Evolutionary conservation across 768 basidiomycete genomes (phyloP).

Genomic region (Suillus decipiens): DNA sequence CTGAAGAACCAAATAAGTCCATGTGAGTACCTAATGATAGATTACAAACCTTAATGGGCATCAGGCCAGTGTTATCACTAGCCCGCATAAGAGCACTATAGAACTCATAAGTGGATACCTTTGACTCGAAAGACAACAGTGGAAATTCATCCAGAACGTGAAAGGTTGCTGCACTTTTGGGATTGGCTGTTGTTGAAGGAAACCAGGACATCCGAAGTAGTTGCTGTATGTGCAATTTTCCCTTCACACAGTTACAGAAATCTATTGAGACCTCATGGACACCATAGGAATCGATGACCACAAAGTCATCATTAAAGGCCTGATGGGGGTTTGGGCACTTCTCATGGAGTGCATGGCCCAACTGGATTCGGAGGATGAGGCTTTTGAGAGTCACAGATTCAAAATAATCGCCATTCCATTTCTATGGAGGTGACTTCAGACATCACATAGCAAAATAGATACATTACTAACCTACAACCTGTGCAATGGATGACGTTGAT

Average conservation of each 20-base stretch:
- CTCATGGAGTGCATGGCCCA: conserved; percentile 20
- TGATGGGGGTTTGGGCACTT: conserved; percentile 13
- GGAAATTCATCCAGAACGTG: conserved; percentile 26
- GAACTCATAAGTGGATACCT: conserved; percentile 30
- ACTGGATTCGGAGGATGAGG: conserved; percentile 22
- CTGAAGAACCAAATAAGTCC: too few relatives aligned
- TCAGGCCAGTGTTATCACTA: conserved; percentile 28
- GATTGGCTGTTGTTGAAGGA: conserved; percentile 9
- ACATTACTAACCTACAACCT: too few relatives aligned
- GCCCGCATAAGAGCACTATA: conserved; percentile 25
- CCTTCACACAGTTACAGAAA: conserved; percentile 17
- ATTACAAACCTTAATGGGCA: conserved; percentile 2
- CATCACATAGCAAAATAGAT: too few relatives aligned
- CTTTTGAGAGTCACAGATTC: conserved; percentile 17
- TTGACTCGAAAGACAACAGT: conserved; percentile 30
- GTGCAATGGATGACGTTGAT: too few relatives aligned
- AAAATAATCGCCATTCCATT: conserved; percentile 12
- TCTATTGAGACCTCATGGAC: conserved; percentile 22
- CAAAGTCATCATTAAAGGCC: conserved; percentile 16
- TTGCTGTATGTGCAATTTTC: conserved; percentile 7
- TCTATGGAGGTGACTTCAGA: too few relatives aligned
- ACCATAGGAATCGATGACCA: conserved; percentile 25
- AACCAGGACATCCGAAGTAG: conserved; percentile 14
- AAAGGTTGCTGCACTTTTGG: conserved; percentile 6
- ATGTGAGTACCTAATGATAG: background rate